Conservation (phyloP, 2,329 filamentous ascomycete genomes). For the Lachnellula suecica region DNA sequence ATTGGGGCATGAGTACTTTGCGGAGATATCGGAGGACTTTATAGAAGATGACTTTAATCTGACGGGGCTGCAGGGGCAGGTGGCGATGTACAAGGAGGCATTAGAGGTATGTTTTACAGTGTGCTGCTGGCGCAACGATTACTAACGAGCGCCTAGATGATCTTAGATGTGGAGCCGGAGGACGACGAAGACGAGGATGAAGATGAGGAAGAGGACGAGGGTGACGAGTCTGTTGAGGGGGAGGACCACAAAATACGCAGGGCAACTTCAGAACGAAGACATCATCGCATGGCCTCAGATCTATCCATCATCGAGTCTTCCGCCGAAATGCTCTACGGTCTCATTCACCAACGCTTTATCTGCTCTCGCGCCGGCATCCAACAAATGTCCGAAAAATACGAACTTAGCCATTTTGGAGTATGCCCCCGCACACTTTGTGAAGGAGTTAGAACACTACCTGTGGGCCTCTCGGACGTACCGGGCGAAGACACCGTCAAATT, state of each 20-base stretch:
- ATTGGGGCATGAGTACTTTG: slow-evolving; percentile 97
- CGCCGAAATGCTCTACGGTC: slow-evolving; percentile 95
- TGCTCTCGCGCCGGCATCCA: slow-evolving; percentile 95
- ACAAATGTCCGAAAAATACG: slow-evolving; percentile 99
- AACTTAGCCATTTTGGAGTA: slow-evolving; percentile 90
- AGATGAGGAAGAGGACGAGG: slow-evolving; percentile 64
- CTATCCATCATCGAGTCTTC: slow-evolving; percentile 94
- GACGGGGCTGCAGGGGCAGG: slow-evolving; percentile 90
- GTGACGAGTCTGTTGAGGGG: slow-evolving; percentile 65
- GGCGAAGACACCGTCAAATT: slow-evolving; percentile 98
- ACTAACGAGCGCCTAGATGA: slow-evolving; percentile 64
- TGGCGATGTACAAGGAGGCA: slow-evolving; percentile 98
- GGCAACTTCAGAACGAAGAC: slow-evolving; percentile 66
- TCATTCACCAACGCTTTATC: slow-evolving; percentile 98
- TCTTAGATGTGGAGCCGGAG: slow-evolving; percentile 95
- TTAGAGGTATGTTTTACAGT: slow-evolving; percentile 61
- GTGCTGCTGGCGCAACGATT: not conserved
- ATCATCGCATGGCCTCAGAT: slow-evolving; percentile 85
- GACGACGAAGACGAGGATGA: slow-evolving; percentile 88
- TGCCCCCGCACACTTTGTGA: slow-evolving; percentile 95
- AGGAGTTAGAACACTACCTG: slow-evolving; percentile 84
- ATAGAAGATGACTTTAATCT: slow-evolving; percentile 99
- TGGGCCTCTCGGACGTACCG: slow-evolving; percentile 90
- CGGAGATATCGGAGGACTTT: slow-evolving; percentile 97
- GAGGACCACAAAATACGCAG: slow-evolving; percentile 48